These are phyloP conservation scores for Yarrowia sp. DNA, from an alignment of 805 yeast genomes.

Conservation along the genomic window DNA sequence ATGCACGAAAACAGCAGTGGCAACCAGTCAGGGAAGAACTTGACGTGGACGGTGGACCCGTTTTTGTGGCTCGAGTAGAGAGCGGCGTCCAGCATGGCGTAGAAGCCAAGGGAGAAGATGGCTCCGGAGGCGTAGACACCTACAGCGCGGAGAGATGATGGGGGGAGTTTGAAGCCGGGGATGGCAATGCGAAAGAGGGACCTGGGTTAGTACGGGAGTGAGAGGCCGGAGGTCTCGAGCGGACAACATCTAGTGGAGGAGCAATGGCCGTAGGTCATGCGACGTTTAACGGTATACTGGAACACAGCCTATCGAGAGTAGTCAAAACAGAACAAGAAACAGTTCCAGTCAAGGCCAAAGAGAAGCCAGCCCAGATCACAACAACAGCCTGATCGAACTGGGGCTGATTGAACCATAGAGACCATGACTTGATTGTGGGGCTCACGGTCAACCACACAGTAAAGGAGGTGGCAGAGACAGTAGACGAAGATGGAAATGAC, in stretches of 20 bases:
- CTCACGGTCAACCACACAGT: too few species aligned
- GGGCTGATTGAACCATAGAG: too few species aligned
- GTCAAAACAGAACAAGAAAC: too few species aligned
- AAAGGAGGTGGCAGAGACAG: too few species aligned
- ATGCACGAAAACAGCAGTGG: constrained; percentile 87
- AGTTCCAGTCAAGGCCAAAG: too few species aligned
- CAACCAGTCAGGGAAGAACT: constrained; percentile 88
- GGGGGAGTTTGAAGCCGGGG: constrained; percentile 35
- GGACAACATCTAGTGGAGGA: neutral
- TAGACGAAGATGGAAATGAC: too few species aligned
- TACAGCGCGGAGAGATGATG: constrained; percentile 42
- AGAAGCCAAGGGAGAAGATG: constrained; percentile 80
- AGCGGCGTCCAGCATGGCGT: constrained; percentile 89
- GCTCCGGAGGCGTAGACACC: constrained; percentile 50
- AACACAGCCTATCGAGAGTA: too few species aligned
- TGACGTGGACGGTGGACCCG: constrained; percentile 84
- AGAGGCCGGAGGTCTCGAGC: neutral
- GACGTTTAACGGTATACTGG: too few species aligned
- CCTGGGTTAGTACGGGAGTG: constrained; percentile 27
- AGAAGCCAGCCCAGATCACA: too few species aligned
- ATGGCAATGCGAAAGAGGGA: constrained; percentile 37
- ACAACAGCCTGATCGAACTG: too few species aligned
- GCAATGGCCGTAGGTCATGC: too few species aligned
- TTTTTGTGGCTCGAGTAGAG: constrained; percentile 83
- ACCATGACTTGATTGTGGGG: too few species aligned